Evolutionary conservation across 2,329 filamentous ascomycete species (phyloP).

Genomic region (Paecilomyces sp.): DNA sequence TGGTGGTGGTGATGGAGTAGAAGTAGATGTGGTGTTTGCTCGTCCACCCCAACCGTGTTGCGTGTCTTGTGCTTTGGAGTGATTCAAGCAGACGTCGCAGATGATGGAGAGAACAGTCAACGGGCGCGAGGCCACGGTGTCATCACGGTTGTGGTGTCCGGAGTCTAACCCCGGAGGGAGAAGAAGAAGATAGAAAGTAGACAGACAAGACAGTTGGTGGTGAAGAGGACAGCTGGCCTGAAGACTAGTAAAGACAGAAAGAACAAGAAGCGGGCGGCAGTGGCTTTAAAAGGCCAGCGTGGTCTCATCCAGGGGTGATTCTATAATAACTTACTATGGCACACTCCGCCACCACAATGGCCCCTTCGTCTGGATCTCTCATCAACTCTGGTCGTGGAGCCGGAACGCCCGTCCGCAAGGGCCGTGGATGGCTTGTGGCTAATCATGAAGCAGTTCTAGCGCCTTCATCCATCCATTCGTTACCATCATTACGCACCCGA

Average conservation of each 20-base stretch:
- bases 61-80: too few relatives aligned
- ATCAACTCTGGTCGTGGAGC: too few relatives aligned
- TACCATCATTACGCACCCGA: too few relatives aligned
- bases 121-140: slow-evolving; percentile 24
- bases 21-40: too few relatives aligned
- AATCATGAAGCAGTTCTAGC: background rate
- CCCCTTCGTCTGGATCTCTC: too few relatives aligned
- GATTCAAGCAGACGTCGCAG: background rate
- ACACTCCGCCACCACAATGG: background rate
- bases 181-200: background rate
- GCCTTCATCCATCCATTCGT: too few relatives aligned
- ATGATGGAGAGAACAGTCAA: slow-evolving; percentile 4
- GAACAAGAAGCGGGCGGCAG: slow-evolving; percentile 3
- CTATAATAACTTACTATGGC: background rate
- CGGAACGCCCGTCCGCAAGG: background rate
- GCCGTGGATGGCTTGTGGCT: background rate
- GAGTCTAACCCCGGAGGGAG: slow-evolving; percentile 15
- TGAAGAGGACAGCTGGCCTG: slow-evolving; percentile 30
- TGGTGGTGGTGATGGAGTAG: too few relatives aligned
- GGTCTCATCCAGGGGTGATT: slow-evolving; percentile 17
- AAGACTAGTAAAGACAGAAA: slow-evolving; percentile 9
- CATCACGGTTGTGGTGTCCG: slow-evolving; percentile 23
- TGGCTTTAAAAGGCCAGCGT: slow-evolving; percentile 37
- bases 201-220: slow-evolving; percentile 3
- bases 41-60: too few relatives aligned